A percentile compares a stretch with the other conserved stretches of the same genome.
These are phyloP conservation scores for Glycine soja DNA, from an alignment of 306 rosid species.

Conservation along the genomic window DNA sequence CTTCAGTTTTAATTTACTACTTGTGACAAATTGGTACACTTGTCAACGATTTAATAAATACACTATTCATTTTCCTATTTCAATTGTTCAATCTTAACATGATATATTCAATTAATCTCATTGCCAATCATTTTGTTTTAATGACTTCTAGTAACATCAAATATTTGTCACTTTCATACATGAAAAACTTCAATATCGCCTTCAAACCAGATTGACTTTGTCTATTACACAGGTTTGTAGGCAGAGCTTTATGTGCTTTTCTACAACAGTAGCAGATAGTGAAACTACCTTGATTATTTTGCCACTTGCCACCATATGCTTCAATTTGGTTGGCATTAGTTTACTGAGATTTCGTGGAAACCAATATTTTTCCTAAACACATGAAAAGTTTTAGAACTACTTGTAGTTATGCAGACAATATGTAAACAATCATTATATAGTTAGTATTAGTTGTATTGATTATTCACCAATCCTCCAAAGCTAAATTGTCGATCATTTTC, in stretches of 20 bases:
- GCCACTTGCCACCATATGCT: constrained; percentile 81
- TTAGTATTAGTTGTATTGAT: constrained; percentile 27
- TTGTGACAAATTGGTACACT: too few relatives aligned
- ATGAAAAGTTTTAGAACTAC: constrained; percentile 43
- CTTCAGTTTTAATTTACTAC: too few relatives aligned
- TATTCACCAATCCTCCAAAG: constrained; percentile 30
- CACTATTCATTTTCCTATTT: background rate
- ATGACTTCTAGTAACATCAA: constrained; percentile 28
- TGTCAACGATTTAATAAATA: too few relatives aligned
- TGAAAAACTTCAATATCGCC: constrained; percentile 33
- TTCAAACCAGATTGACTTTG: constrained; percentile 29
- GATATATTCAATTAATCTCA: constrained; percentile 7
- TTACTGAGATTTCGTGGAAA: constrained; percentile 79
- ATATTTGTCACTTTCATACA: background rate
- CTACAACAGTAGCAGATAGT: constrained; percentile 24
- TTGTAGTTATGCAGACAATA: constrained; percentile 32
- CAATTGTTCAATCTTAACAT: constrained; percentile 6
- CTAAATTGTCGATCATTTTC: constrained; percentile 20
- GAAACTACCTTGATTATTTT: constrained; percentile 80
- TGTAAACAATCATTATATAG: constrained; percentile 27
- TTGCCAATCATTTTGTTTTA: constrained; percentile 28
- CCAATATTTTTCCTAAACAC: constrained; percentile 72
- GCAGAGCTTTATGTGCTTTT: background rate
- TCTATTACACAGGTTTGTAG: constrained; percentile 38
- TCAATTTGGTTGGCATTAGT: constrained; percentile 72